phyloP scores from a whole-genome alignment of 2,329 filamentous ascomycete species.

The Scedosporium dehoogii region DNA sequence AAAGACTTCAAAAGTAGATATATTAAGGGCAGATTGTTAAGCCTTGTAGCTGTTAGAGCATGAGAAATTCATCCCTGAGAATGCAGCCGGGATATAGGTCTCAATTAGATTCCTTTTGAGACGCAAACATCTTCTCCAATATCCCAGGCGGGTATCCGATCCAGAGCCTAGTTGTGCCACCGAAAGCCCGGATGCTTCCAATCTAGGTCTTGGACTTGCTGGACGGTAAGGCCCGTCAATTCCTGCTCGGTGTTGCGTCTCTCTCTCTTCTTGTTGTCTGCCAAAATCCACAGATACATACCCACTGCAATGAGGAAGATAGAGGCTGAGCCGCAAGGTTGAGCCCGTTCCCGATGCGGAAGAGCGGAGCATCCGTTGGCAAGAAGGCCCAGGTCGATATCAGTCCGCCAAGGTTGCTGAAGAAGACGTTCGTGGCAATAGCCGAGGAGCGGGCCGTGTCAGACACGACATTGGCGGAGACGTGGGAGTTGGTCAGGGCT shows the following conservation, averaged over 20 bases:
- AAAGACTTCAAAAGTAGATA: no score
- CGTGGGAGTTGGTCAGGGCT: slow-evolving; percentile 54
- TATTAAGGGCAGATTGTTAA: no score
- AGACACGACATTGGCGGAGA: slow-evolving; percentile 57
- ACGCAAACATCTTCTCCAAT: no score
- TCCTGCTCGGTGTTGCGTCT: slow-evolving; percentile 25
- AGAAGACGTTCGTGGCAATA: slow-evolving; percentile 47
- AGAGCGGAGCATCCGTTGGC: slow-evolving; percentile 54
- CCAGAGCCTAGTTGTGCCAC: no score
- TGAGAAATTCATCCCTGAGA: no score
- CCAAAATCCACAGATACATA: slow-evolving; percentile 48
- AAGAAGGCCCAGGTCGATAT: slow-evolving; percentile 58
- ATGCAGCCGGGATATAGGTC: no score
- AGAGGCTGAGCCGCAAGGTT: slow-evolving; percentile 48
- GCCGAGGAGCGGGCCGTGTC: slow-evolving; percentile 56
- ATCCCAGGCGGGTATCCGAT: no score
- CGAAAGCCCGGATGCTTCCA: slow-evolving; percentile 47
- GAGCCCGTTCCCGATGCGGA: slow-evolving; percentile 60
- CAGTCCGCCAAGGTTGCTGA: slow-evolving; percentile 61
- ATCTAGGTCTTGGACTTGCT: slow-evolving; percentile 50
- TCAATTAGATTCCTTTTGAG: no score
- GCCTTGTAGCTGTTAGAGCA: no score
- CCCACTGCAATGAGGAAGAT: slow-evolving; percentile 39
- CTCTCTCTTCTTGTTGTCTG: slow-evolving; percentile 39
- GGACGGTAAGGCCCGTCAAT: slow-evolving; percentile 39